phyloP scores from a whole-genome alignment of 1,284 basidiomycete species.

The Trichosporon faecale region DNA sequence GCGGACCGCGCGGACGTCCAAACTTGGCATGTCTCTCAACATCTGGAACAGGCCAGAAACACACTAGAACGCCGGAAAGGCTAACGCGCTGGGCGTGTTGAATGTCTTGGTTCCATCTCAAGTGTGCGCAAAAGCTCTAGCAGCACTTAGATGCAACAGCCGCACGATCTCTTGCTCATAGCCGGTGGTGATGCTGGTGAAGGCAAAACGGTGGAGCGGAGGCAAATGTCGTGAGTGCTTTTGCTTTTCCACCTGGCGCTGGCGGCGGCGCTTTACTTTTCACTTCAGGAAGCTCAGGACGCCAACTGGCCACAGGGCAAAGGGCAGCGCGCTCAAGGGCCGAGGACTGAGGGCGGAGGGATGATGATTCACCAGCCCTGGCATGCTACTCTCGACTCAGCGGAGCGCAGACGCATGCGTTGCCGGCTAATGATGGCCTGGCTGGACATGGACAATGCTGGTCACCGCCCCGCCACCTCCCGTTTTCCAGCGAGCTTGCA shows the following conservation, averaged over 20 bases:
- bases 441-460: background rate
- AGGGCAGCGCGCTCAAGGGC: background rate
- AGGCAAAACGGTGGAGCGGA: background rate
- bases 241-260: background rate
- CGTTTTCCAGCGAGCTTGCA: background rate
- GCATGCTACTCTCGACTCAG: background rate
- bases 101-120: background rate
- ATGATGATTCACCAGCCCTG: background rate
- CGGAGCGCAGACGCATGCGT: background rate
- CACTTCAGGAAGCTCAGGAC: background rate
- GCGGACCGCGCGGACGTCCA: background rate
- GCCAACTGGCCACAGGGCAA: background rate
- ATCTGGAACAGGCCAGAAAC: background rate
- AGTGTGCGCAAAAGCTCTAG: background rate
- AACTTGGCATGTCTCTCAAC: background rate
- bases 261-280: conserved; percentile 5
- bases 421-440: background rate
- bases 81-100: background rate
- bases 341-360: background rate
- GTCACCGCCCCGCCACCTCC: background rate
- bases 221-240: background rate
- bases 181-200: no score
- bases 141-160: background rate
- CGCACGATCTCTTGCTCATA: background rate
- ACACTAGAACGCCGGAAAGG: background rate